A percentile compares a stretch with the other conserved stretches of the same genome.
Conservation (phyloP, 768 basidiomycete species). For the Botryobasidium botryosum region DNA sequence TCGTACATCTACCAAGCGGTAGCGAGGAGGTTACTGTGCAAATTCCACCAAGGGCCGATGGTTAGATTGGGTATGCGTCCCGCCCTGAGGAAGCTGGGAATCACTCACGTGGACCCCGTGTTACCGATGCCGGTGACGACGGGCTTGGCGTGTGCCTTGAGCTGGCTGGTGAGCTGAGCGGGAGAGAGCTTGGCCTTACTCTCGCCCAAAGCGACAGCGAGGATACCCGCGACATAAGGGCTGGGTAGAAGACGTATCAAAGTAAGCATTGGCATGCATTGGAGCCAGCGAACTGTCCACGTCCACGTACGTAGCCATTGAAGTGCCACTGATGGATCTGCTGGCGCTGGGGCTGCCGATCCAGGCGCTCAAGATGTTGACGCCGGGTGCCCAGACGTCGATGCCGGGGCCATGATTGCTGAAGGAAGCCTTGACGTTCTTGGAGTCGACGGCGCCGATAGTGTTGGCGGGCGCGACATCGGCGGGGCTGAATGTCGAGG, state of each 20-base stretch:
- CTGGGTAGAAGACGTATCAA: neutral
- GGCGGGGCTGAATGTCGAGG: slow-evolving; percentile 9
- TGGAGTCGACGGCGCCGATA: slow-evolving; percentile 10
- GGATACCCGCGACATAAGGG: slow-evolving; percentile 8
- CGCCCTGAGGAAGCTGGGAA: too few species aligned
- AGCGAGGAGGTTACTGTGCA: too few species aligned
- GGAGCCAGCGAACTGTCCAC: too few species aligned
- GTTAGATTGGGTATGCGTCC: too few species aligned
- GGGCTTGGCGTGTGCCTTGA: slow-evolving; percentile 5
- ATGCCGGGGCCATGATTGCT: slow-evolving; percentile 11
- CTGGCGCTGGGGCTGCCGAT: slow-evolving; percentile 5
- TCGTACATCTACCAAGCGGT: too few species aligned
- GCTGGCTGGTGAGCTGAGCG: neutral
- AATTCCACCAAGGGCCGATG: too few species aligned
- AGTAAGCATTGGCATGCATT: too few species aligned
- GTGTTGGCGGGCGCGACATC: slow-evolving; percentile 11
- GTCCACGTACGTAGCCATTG: slow-evolving; percentile 1
- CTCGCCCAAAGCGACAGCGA: slow-evolving; percentile 4
- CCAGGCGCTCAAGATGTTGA: slow-evolving; percentile 5
- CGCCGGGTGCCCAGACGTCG: slow-evolving; percentile 6
- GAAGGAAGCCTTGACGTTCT: slow-evolving; percentile 7
- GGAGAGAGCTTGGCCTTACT: slow-evolving; percentile 3
- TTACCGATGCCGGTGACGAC: too few species aligned
- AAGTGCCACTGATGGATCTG: slow-evolving; percentile 4
- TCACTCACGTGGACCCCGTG: too few species aligned